A percentile compares a stretch with the other conserved stretches of the same genome.
phyloP scores from a whole-genome alignment of 179 eudicot genomes.

The Vitellaria paradoxa region DNA sequence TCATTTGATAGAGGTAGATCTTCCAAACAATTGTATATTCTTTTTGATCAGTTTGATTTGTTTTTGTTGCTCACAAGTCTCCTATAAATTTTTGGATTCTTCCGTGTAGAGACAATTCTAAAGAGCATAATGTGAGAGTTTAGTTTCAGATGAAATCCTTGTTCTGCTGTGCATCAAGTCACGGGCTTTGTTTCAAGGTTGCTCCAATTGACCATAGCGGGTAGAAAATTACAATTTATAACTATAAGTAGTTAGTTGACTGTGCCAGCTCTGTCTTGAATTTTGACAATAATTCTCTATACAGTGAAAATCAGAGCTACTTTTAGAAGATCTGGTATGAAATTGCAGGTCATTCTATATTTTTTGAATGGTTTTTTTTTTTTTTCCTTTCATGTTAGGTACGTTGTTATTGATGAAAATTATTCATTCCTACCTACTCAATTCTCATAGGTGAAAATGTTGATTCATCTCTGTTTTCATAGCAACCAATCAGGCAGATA shows the following conservation, averaged over 20 bases:
- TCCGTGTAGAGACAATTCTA: neutral
- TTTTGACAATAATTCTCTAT: neutral
- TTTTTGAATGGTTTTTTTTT: neutral
- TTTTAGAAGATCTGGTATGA: neutral
- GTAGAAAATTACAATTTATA: no score
- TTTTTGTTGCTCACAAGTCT: slow-evolving; percentile 3
- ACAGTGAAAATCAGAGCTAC: neutral
- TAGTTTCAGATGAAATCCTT: neutral
- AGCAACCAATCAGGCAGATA: neutral
- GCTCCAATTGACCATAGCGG: slow-evolving; percentile 1
- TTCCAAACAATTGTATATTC: neutral
- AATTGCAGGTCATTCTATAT: neutral
- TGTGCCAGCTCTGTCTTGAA: neutral
- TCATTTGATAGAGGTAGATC: neutral
- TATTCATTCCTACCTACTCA: neutral
- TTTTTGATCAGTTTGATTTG: neutral
- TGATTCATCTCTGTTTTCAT: neutral
- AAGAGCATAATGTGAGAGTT: slow-evolving; percentile 84
- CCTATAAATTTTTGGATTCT: no score
- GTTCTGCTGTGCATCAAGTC: neutral
- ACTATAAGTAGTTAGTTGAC: neutral
- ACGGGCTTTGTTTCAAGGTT: neutral
- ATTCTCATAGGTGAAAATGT: neutral
- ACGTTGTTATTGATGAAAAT: neutral
- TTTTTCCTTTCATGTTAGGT: neutral